Evolutionary conservation across 2,329 filamentous ascomycete species (phyloP).

Genomic region (Fusarium sp.): DNA sequence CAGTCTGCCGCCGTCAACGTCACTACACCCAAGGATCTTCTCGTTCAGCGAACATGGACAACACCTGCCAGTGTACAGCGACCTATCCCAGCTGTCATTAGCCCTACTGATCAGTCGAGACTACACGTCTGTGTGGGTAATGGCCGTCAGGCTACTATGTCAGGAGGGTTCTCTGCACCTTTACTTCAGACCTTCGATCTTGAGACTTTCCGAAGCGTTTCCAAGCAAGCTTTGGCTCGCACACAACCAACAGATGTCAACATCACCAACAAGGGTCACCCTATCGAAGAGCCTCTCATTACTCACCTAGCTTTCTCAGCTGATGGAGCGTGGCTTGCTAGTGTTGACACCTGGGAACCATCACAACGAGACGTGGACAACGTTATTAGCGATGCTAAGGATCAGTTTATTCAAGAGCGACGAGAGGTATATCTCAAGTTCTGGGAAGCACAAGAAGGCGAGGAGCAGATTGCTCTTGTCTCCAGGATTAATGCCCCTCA

Average conservation of each 20-base stretch:
- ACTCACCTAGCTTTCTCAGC: slow-evolving; percentile 79
- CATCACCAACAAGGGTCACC: slow-evolving; percentile 75
- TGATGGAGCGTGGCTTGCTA: slow-evolving; percentile 91
- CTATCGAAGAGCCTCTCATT: slow-evolving; percentile 82
- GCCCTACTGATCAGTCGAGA: slow-evolving; percentile 70
- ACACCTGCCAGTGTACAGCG: slow-evolving; percentile 57
- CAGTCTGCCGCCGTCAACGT: slow-evolving; percentile 71
- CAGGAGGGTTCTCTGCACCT: slow-evolving; percentile 64
- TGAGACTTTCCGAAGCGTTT: slow-evolving; percentile 79
- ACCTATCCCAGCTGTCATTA: slow-evolving; percentile 70
- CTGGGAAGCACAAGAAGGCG: slow-evolving; percentile 75
- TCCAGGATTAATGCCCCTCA: slow-evolving; percentile 89
- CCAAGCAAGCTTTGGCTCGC: slow-evolving; percentile 88
- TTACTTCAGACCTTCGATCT: slow-evolving; percentile 88
- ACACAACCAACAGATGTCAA: slow-evolving; percentile 89
- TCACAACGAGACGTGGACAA: slow-evolving; percentile 73
- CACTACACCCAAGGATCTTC: slow-evolving; percentile 62
- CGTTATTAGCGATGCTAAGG: slow-evolving; percentile 50
- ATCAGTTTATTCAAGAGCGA: slow-evolving; percentile 62
- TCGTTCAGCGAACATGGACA: slow-evolving; percentile 65
- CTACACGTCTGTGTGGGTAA: slow-evolving; percentile 76
- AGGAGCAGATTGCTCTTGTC: slow-evolving; percentile 76
- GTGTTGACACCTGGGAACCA: slow-evolving; percentile 90
- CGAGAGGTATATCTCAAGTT: slow-evolving; percentile 90
- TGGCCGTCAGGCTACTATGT: slow-evolving; percentile 66